Percentiles rank a stretch among this genome's conserved stretches.
Evolutionary conservation across 2,329 filamentous ascomycete genomes (phyloP).

Genomic region (Pseudophaeomoniella oleicola): DNA sequence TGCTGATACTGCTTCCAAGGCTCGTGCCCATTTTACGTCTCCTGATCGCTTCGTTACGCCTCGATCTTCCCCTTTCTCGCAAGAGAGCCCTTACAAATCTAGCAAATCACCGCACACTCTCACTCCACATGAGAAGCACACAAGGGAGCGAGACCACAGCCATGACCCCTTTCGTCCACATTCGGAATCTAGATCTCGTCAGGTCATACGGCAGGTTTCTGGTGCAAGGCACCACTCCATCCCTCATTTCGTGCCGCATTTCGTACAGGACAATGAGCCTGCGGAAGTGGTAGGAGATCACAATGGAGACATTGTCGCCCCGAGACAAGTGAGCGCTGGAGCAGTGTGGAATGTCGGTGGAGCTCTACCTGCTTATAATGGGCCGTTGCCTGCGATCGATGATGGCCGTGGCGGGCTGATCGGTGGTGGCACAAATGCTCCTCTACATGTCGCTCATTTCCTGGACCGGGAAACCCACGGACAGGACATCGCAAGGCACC

Average conservation of each 20-base stretch:
- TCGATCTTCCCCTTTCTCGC: constrained; percentile 6
- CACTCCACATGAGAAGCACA: constrained; percentile 29
- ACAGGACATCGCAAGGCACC: constrained; percentile 54
- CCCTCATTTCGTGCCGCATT: constrained; percentile 10
- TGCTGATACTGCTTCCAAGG: constrained; percentile 4
- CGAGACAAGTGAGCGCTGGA: constrained; percentile 46
- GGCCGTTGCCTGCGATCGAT: constrained; percentile 30
- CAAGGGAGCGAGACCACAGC: constrained; percentile 26
- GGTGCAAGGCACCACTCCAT: constrained; percentile 7
- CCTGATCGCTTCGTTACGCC: constrained; percentile 42
- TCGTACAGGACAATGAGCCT: constrained; percentile 30
- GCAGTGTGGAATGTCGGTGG: constrained; percentile 68
- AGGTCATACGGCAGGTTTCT: constrained; percentile 5
- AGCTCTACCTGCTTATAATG: constrained; percentile 39
- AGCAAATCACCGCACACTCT: constrained; percentile 33
- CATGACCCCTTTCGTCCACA: constrained; percentile 40
- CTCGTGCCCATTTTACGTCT: constrained; percentile 15
- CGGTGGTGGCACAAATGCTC: constrained; percentile 60
- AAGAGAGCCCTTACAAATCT: constrained; percentile 29
- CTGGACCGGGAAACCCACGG: constrained; percentile 33
- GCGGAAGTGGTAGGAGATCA: constrained; percentile 29
- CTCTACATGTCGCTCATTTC: constrained; percentile 44
- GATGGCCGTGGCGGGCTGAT: constrained; percentile 50
- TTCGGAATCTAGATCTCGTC: constrained; percentile 13
- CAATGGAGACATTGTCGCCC: constrained; percentile 9